phyloP scores from a whole-genome alignment of 331 rosid species.

The Saraca asoca region DNA sequence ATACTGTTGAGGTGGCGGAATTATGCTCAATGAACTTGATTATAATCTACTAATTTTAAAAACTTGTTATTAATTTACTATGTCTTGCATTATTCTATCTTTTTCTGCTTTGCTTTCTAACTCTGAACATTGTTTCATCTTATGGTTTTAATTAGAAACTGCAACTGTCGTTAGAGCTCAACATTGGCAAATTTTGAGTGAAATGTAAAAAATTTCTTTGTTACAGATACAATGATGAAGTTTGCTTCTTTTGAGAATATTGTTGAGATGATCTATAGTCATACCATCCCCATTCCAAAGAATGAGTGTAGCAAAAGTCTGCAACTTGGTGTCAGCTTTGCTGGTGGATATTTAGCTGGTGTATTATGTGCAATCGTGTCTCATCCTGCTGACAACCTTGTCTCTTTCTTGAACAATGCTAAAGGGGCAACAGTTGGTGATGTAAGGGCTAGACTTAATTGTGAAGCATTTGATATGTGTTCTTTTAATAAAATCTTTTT shows the following conservation, averaged over 20 bases:
- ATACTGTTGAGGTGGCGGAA: no score
- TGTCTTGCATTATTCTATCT: no score
- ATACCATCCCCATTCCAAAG: slow-evolving; percentile 72
- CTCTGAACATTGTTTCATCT: background rate
- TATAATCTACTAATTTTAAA: no score
- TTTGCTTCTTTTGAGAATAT: slow-evolving; percentile 87
- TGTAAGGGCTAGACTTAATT: slow-evolving; percentile 50
- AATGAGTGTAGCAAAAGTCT: slow-evolving; percentile 63
- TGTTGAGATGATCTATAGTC: slow-evolving; percentile 73
- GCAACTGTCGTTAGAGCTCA: background rate
- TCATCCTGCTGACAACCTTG: slow-evolving; percentile 95
- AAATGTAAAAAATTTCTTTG: background rate
- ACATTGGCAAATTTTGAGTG: background rate
- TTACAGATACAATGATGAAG: slow-evolving; percentile 95
- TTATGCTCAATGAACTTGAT: no score
- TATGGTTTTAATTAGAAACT: slow-evolving; percentile 13
- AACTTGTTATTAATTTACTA: no score
- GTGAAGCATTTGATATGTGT: background rate
- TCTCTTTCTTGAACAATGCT: slow-evolving; percentile 87
- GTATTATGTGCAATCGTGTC: slow-evolving; percentile 81
- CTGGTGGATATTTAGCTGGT: slow-evolving; percentile 89
- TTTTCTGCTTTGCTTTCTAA: background rate
- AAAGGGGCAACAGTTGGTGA: slow-evolving; percentile 87
- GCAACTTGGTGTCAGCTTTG: slow-evolving; percentile 84
- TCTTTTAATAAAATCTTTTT: slow-evolving; percentile 11